phyloP scores from a whole-genome alignment of 164 flowering plant genomes.

The Magnolia sinica region DNA sequence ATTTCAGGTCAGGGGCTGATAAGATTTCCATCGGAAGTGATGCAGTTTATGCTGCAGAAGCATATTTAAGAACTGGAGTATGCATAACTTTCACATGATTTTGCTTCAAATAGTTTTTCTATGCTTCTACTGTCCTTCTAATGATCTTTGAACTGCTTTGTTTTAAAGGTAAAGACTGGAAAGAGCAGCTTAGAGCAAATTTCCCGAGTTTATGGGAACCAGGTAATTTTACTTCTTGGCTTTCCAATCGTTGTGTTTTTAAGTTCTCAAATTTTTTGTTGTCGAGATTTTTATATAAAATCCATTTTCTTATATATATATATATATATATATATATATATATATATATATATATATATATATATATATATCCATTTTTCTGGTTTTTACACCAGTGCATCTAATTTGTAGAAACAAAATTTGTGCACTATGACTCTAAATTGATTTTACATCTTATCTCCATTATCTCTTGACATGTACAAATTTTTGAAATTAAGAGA shows the following conservation, averaged over 20 bases:
- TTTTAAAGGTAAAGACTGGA: constrained; percentile 73
- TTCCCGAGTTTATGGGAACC: constrained; percentile 91
- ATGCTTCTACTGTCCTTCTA: constrained; percentile 1
- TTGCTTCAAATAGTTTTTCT: background rate
- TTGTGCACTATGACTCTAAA: background rate
- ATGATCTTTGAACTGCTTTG: constrained; percentile 3
- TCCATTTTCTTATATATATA: too few relatives aligned
- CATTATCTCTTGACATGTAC: background rate
- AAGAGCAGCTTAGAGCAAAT: constrained; percentile 91
- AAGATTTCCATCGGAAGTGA: constrained; percentile 97
- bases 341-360: too few relatives aligned
- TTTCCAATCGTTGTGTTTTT: too few relatives aligned
- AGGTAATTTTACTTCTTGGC: constrained; percentile 40
- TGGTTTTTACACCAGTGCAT: too few relatives aligned
- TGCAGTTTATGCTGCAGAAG: constrained; percentile 97
- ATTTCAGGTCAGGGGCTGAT: constrained; percentile 98
- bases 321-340: too few relatives aligned
- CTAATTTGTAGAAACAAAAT: background rate
- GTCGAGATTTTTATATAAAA: background rate
- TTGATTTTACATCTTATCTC: background rate
- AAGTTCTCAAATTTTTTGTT: too few relatives aligned
- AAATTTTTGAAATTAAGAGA: too few relatives aligned
- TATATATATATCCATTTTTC: too few relatives aligned
- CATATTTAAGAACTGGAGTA: constrained; percentile 76
- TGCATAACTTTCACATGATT: constrained; percentile 9